Evolutionary conservation across 106 monocot genomes (phyloP), one percentile per base, ranked within the genome.

Genomic region (Dendrobium officinale): DNA sequence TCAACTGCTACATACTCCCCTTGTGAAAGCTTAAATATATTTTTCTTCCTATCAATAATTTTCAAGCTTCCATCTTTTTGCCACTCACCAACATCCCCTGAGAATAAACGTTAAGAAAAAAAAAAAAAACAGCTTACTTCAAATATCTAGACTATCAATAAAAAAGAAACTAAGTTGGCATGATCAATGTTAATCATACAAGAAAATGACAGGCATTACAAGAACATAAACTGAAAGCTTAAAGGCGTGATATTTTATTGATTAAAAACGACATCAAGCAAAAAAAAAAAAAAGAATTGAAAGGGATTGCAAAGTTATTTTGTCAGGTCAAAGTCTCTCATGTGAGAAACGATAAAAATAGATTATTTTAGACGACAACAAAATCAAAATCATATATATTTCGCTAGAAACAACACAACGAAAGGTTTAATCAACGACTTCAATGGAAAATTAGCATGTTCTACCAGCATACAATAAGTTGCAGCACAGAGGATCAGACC

Each of bases 61-160:
- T 95, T 98, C 87, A 98, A 80, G 80, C 91, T 91, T 84, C 98
- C 98, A 90, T 95, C 79, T 80, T 88, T 78, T 86, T 92, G 95
- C 92, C 90, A 98, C 58, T 98, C 98, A 59, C 98, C 98, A 82
- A 98, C 77, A 73, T 98, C 98, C 51, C 98, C 98, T 95, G 85
- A 70, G 13, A 3, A 70, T 1, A 70, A 70, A 70, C 2, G 37
- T 31, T 70, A 15, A 70, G 10, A 15, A 15, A 15, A 13, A 51
- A 61, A 70, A 70, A n/a, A n/a, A n/a, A n/a, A n/a, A n/a, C 10
- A 17, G 9, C 13, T 16, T 70, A 70, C 27, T 37, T 13, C 37
- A 70, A 15, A 70, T 13, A 70, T 37, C 70, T 16, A 37, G 15
- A 70, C 37, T 31, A 37, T 37, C 31, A 13, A 70, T 31, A 70